Base-by-base conservation (phyloP, 805 yeast species). In the Grigorovia yakushimaensis region DNA sequence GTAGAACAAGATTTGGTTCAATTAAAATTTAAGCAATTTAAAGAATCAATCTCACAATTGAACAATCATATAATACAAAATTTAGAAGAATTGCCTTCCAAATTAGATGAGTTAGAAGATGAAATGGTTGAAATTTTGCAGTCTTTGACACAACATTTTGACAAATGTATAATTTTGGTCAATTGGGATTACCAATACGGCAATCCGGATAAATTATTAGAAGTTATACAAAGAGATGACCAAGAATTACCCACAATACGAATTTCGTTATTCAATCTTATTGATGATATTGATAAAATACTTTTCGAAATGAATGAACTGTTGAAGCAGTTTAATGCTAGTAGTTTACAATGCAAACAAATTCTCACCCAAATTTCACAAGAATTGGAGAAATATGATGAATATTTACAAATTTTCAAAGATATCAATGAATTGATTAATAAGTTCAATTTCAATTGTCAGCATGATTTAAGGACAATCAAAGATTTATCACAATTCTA, bases 61-160 rank as follows among this genome's bases (percentile, higher is more conserved):
- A 27, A 38, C 17, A 19, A 27, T 22, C 24, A 21, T 18, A 22
- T 40, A 11, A 10, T 37, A 6, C 9, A 4, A 4, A 37, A 18
- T 18, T 5, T 67, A 67, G n/a, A 54, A 48, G 3, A 45, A 47
- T 37, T 40, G n/a, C 54, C 57, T 2, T 43, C 41, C 15, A 37
- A 47, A 15, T 23, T 51, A 17, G 20, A n/a, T 2, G 27, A 17
- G 6, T 41, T 47, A 7, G 95, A 87, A 46, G 72, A 73, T 49
- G 93, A 84, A 46, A 72, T 87, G 64, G 94, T 86, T 0, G 72
- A 75, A 2, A 69, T 83, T 17, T 67, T 89, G 33, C 81, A 79
- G 47, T 78, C 88, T 56, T 68, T 88, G 42, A 82, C 95, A 10
- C 78, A 77, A 46, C 96, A 88, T 65, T 87, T 81, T 56, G 96